Evolutionary conservation across 768 basidiomycete genomes (phyloP).

Genomic region (Fomitopsis serialis): DNA sequence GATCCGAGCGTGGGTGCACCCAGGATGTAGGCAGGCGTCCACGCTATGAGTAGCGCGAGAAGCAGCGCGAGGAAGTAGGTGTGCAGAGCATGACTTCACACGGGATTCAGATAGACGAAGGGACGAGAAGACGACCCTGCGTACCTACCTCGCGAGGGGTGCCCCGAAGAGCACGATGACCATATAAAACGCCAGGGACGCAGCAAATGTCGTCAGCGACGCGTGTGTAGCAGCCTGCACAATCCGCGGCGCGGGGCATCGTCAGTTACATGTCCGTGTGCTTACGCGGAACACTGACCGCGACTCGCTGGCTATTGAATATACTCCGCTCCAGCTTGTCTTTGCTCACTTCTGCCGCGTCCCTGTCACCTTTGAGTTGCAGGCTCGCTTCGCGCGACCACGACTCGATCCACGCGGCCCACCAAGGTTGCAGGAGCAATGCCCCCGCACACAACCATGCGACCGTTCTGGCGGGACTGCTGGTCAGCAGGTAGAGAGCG

Average conservation of each 20-base stretch:
- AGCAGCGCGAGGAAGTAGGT: constrained; percentile 70
- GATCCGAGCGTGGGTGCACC: constrained; percentile 45
- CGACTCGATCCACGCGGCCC: constrained; percentile 30
- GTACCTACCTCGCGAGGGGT: constrained; percentile 50
- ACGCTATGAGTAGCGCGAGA: constrained; percentile 58
- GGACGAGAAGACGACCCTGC: constrained; percentile 1
- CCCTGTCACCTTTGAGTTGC: neutral
- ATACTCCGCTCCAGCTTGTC: constrained; percentile 13
- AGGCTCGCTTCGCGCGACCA: constrained; percentile 13
- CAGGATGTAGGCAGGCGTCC: constrained; percentile 65
- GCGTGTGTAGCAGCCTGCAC: constrained; percentile 48
- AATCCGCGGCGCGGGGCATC: neutral
- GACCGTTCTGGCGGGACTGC: constrained; percentile 31
- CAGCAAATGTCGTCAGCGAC: constrained; percentile 44
- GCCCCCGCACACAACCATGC: constrained; percentile 32
- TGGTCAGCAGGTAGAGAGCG: constrained; percentile 32
- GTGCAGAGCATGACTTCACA: constrained; percentile 42
- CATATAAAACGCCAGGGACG: constrained; percentile 42
- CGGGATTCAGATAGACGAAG: neutral
- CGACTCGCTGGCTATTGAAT: constrained; percentile 8
- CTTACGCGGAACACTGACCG: constrained; percentile 6
- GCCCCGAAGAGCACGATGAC: constrained; percentile 71
- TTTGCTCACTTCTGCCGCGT: constrained; percentile 6
- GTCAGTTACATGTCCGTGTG: neutral
- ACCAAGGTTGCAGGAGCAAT: constrained; percentile 31